phyloP scores from a whole-genome alignment of 768 basidiomycete species.

The Cystobasidium onofrii region DNA sequence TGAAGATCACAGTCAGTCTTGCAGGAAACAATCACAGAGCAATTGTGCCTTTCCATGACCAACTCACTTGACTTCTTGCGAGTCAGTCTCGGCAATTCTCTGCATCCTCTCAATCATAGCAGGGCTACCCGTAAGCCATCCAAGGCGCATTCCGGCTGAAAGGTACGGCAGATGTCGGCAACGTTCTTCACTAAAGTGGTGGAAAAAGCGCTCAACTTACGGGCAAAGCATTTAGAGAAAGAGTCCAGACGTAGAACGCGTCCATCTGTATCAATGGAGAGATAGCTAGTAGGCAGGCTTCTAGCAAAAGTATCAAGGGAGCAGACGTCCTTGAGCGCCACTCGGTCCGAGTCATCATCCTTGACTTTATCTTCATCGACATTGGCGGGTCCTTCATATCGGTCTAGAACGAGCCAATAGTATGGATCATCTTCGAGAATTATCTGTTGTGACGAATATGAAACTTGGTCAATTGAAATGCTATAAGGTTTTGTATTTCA shows the following conservation, averaged over 20 bases:
- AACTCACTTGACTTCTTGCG: conserved; percentile 55
- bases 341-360: conserved; percentile 3
- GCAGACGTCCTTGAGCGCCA: conserved; percentile 9
- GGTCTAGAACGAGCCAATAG: conserved; percentile 25
- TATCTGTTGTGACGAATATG: conserved; percentile 1
- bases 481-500: no score
- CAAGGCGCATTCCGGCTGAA: conserved; percentile 27
- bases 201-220: not conserved
- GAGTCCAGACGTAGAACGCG: conserved; percentile 75
- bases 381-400: conserved; percentile 19
- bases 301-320: conserved; percentile 21
- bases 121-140: conserved; percentile 62
- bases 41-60: not conserved
- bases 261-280: conserved; percentile 65
- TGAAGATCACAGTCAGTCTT: not conserved
- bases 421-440: conserved; percentile 32
- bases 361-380: not conserved
- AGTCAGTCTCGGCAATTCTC: conserved; percentile 60
- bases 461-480: conserved; percentile 39
- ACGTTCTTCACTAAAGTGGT: conserved; percentile 12
- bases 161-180: not conserved
- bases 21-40: not conserved
- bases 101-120: conserved; percentile 67
- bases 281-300: conserved; percentile 40
- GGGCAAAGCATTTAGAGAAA: conserved; percentile 56